Percentiles rank a stretch among this genome's conserved stretches.
Evolutionary conservation across 169 alveolate species (phyloP).

Genomic region (Prorocentrum cordatum): DNA sequence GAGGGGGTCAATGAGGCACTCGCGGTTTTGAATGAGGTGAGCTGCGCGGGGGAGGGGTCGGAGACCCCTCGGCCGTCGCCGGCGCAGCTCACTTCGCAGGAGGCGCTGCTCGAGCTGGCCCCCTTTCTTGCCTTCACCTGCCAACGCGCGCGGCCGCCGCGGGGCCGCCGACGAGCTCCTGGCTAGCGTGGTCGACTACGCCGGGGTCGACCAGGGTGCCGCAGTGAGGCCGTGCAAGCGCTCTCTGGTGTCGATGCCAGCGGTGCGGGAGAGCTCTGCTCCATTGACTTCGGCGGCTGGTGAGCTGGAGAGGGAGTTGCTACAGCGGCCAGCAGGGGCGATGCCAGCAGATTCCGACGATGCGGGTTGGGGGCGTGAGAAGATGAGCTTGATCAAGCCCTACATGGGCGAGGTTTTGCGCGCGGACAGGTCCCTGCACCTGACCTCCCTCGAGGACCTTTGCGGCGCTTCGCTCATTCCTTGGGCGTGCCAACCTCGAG

Average conservation of each 20-base stretch:
- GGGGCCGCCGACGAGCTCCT: too few species aligned
- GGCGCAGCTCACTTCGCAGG: not conserved
- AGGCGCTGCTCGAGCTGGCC: too few species aligned
- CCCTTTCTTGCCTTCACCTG: too few species aligned
- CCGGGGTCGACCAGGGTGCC: not conserved
- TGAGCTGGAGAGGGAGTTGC: not conserved
- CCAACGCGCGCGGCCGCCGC: too few species aligned
- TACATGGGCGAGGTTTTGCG: not conserved
- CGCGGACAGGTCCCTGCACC: not conserved
- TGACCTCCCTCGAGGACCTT: not conserved
- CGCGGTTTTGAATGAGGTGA: not conserved
- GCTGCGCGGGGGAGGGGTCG: not conserved
- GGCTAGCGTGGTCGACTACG: too few species aligned
- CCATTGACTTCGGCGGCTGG: not conserved
- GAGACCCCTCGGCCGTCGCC: not conserved
- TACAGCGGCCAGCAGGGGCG: not conserved
- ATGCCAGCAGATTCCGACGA: not conserved
- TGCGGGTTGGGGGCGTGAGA: not conserved
- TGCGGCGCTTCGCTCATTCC: not conserved
- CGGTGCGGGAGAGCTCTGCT: not conserved
- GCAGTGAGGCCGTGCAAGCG: not conserved
- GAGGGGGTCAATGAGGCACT: not conserved
- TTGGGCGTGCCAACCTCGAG: not conserved
- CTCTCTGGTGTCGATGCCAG: not conserved
- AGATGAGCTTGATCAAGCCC: not conserved